Evolutionary conservation across 148 eudicot genomes (phyloP), one percentile per base, ranked within the genome.

Genomic region (Persicaria tinctoria): DNA sequence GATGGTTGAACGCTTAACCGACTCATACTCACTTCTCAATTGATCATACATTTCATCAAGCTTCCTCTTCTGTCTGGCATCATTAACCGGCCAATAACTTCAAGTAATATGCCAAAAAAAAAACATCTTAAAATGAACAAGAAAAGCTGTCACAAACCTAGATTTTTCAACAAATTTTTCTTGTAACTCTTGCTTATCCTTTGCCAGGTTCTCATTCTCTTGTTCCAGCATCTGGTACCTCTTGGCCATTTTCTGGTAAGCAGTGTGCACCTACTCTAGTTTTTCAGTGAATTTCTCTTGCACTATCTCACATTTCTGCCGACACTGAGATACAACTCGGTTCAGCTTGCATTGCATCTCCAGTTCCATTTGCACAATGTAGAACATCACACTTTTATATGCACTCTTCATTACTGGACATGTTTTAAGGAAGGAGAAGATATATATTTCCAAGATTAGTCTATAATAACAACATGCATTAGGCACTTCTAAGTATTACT

Each of bases 261-360:
- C 93, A 45, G 89, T 76, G 64, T 89, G 91, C 69, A 88, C 81
- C 81, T 91, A 91, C 83, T 94, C 97, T 80, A 93, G 51, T 86
- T 89, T 91, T 83, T 88, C 91, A 48, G 91, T 81, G 75, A 87
- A 91, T 77, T 88, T 91, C 68, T 90, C 92, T 83, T 91, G 97
- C 93, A 94, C 77, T 23, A 80, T 59, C 82, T 91, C 91, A 72
- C 95, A 91, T 83, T 91, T 94, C 77, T 93, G 97, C 78, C 90
- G 86, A 76, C 87, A 93, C 75, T 93, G 95, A 55, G 82, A 81
- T 73, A 88, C 80, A 59, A 91, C 76, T 78, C 86, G 87, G 86
- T 91, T 94, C 91, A 91, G 86, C 92, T 93, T 93, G 79, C 80
- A 87, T 78, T 94, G 97, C 97, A 90, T 84, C 83, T 94, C 97